Conservation (phyloP, 1,139 yeast genomes). For the Cylindricascospora bacillispora region DNA sequence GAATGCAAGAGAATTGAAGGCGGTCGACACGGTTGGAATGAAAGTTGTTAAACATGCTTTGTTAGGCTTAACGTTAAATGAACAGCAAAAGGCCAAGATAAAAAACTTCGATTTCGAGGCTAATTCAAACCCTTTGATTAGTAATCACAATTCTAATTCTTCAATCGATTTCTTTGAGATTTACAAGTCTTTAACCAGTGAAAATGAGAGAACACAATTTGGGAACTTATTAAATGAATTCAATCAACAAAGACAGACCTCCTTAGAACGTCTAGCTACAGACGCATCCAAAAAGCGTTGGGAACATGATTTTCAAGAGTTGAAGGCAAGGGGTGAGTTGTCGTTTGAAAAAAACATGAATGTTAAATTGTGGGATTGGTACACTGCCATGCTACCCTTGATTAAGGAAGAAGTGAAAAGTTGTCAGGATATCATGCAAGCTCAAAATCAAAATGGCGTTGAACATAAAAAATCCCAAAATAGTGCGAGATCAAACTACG, state of each 20-base stretch:
- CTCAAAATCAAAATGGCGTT: conserved; percentile 1
- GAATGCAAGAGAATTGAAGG: conserved; percentile 41
- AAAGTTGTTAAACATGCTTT: conserved; percentile 71
- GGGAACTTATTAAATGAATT: conserved; percentile 53
- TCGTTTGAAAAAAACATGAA: conserved; percentile 50
- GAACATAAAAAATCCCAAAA: conserved; percentile 4
- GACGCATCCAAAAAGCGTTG: conserved; percentile 83
- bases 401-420: conserved; percentile 34
- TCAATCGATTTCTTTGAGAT: conserved; percentile 54
- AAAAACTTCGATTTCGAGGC: conserved; percentile 31
- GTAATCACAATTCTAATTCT: conserved; percentile 26
- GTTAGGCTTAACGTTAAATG: conserved; percentile 39
- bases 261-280: conserved; percentile 63
- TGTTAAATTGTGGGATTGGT: conserved; percentile 70
- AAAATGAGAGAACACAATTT: conserved; percentile 43
- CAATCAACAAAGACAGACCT: conserved; percentile 64
- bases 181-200: conserved; percentile 37
- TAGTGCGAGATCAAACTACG: conserved; percentile 45
- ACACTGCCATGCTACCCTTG: conserved; percentile 50
- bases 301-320: conserved; percentile 69
- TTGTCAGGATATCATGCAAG: conserved; percentile 9
- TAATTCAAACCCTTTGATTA: conserved; percentile 15
- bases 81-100: conserved; percentile 26
- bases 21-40: conserved; percentile 73
- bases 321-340: conserved; percentile 50